Conservation (phyloP, 208 protist genomes). For the Leishmania amazonensis region DNA sequence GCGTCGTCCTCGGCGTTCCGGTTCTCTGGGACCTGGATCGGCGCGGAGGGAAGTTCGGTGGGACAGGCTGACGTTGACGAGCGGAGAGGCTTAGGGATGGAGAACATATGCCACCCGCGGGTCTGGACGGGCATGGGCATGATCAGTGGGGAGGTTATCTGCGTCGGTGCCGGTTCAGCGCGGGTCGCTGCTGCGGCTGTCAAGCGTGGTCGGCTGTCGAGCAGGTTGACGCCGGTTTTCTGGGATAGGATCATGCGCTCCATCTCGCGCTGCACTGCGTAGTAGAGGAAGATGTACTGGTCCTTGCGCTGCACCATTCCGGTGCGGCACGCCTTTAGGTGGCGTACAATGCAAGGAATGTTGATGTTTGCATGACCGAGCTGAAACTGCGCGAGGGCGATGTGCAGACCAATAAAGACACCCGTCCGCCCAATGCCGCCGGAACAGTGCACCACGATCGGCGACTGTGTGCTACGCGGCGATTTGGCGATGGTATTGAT, state of each 20-base stretch:
- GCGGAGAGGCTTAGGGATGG: slow-evolving; percentile 3
- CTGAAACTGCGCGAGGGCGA: slow-evolving; percentile 74
- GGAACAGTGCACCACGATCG: slow-evolving; percentile 88
- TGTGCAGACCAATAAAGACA: slow-evolving; percentile 85
- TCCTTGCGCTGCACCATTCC: slow-evolving; percentile 87
- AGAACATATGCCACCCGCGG: neutral
- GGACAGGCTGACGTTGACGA: neutral
- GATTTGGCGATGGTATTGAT: slow-evolving; percentile 70
- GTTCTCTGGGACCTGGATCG: slow-evolving; percentile 14
- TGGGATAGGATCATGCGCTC: slow-evolving; percentile 76
- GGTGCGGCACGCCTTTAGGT: slow-evolving; percentile 71
- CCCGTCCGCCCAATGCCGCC: slow-evolving; percentile 88
- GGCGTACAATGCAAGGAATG: slow-evolving; percentile 63
- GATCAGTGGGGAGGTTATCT: slow-evolving; percentile 22
- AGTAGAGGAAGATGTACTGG: slow-evolving; percentile 87
- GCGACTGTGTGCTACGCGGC: slow-evolving; percentile 43
- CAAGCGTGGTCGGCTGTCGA: slow-evolving; percentile 34
- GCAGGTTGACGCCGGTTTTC: slow-evolving; percentile 57
- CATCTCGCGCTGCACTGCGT: slow-evolving; percentile 71
- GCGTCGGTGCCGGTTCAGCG: slow-evolving; percentile 11
- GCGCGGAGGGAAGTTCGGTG: slow-evolving; percentile 8
- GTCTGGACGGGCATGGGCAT: slow-evolving; percentile 16
- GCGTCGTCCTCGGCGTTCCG: slow-evolving; percentile 29
- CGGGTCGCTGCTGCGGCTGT: neutral
- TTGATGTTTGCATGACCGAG: slow-evolving; percentile 55